Evolutionary conservation across 768 basidiomycete species (phyloP).

Genomic region (Calocybe indica): DNA sequence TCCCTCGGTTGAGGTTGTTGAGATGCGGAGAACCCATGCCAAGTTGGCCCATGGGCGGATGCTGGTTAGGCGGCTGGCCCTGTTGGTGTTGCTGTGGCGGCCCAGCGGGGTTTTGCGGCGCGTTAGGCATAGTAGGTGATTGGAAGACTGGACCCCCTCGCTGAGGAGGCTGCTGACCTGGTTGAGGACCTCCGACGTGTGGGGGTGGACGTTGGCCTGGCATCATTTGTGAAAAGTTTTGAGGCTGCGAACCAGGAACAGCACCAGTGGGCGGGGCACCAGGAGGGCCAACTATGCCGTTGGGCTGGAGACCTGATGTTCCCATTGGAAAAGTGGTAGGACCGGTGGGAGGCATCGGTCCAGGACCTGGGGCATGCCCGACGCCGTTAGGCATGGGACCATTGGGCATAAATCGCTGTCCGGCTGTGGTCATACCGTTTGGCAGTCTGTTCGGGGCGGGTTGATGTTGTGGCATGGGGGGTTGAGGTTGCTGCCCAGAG

Average conservation of each 20-base stretch:
- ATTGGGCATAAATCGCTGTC: constrained; percentile 17
- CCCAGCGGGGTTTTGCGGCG: constrained; percentile 1
- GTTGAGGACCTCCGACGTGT: constrained; percentile 14
- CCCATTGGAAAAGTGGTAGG: constrained; percentile 14
- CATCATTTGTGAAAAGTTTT: constrained; percentile 17
- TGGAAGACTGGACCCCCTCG: not conserved
- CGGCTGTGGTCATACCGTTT: constrained; percentile 16
- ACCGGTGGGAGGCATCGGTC: constrained; percentile 8
- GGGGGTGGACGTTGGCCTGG: constrained; percentile 10
- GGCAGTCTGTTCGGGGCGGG: constrained; percentile 15
- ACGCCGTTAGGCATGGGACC: constrained; percentile 22
- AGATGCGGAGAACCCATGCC: constrained; percentile 48
- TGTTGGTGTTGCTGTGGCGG: constrained; percentile 12
- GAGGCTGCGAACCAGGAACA: constrained; percentile 20
- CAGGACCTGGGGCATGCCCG: constrained; percentile 13
- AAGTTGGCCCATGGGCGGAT: constrained; percentile 41
- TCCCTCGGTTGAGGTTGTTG: constrained; percentile 29
- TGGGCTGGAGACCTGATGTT: constrained; percentile 32
- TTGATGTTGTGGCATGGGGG: constrained; percentile 19
- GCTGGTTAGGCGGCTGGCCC: constrained; percentile 12
- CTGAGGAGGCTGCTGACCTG: constrained; percentile 12
- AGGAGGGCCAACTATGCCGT: constrained; percentile 34
- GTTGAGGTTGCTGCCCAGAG: constrained; percentile 13
- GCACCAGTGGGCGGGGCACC: constrained; percentile 16
- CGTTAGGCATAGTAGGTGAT: not conserved